phyloP scores from a whole-genome alignment of 1,139 yeast genomes.

The Suhomyces ambrosiae region DNA sequence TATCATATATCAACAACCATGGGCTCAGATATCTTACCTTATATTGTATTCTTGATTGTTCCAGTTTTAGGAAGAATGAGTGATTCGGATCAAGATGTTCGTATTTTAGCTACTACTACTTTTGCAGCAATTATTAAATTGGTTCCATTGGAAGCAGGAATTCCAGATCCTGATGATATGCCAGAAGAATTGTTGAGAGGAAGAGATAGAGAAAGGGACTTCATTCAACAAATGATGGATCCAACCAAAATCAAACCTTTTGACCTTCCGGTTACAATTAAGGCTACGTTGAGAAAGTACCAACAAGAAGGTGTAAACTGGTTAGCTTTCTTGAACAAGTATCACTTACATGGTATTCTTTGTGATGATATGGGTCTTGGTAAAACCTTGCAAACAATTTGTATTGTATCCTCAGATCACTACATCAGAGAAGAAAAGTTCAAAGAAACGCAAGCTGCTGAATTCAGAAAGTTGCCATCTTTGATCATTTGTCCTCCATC shows the following conservation, averaged over 20 bases:
- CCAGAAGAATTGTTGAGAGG: conserved; percentile 83
- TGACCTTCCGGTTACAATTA: conserved; percentile 85
- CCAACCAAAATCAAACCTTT: conserved; percentile 90
- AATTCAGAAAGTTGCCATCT: conserved; percentile 76
- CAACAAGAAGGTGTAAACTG: conserved; percentile 99
- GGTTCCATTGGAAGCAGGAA: conserved; percentile 97
- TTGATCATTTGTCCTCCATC: conserved; percentile 95
- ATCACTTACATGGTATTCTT: conserved; percentile 92
- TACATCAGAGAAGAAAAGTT: conserved; percentile 76
- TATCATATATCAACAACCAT: conserved; percentile 82
- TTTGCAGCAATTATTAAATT: conserved; percentile 94
- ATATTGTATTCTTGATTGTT: conserved; percentile 91
- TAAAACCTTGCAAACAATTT: conserved; percentile 93
- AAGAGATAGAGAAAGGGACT: conserved; percentile 91
- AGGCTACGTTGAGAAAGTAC: conserved; percentile 90
- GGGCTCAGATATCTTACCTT: conserved; percentile 91
- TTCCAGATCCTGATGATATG: conserved; percentile 93
- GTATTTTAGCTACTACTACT: conserved; percentile 90
- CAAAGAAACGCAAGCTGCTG: conserved; percentile 60
- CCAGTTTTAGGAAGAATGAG: conserved; percentile 98
- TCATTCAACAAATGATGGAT: conserved; percentile 97
- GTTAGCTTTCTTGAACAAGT: conserved; percentile 93
- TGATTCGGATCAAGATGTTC: conserved; percentile 87
- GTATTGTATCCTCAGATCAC: conserved; percentile 96
- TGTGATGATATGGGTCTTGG: conserved; percentile 99